These are phyloP conservation scores for Biscogniauxia marginata DNA, from an alignment of 2,329 filamentous ascomycete genomes.

Conservation along the genomic window DNA sequence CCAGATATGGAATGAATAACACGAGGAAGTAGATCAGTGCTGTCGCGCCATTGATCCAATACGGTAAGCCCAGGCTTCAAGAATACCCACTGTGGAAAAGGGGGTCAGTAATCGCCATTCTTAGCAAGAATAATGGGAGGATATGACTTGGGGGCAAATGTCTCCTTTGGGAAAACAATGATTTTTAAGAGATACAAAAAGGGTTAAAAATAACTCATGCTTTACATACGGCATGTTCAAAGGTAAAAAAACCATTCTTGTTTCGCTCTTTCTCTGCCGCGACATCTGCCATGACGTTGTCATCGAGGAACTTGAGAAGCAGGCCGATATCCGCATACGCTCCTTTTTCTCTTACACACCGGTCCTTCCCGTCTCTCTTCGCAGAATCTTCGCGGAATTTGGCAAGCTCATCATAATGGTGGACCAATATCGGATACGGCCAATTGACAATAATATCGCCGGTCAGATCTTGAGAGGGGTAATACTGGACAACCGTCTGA, in stretches of 20 bases:
- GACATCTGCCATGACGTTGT: slow-evolving; percentile 21
- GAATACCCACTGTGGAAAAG: slow-evolving; percentile 20
- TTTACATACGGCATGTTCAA: slow-evolving; percentile 14
- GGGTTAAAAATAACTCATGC: too few relatives aligned
- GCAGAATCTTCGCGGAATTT: slow-evolving; percentile 8
- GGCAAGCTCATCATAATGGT: slow-evolving; percentile 28
- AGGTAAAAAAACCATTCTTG: slow-evolving; percentile 15
- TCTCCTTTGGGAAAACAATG: too few relatives aligned
- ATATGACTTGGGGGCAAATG: too few relatives aligned
- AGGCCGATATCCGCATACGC: slow-evolving; percentile 12
- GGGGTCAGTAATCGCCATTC: too few relatives aligned
- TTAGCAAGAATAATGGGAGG: too few relatives aligned
- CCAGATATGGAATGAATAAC: slow-evolving; percentile 5
- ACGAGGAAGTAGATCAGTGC: neutral
- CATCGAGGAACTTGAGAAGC: slow-evolving; percentile 24
- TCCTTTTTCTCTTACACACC: slow-evolving; percentile 17
- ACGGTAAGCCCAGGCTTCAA: slow-evolving; percentile 15
- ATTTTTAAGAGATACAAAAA: too few relatives aligned
- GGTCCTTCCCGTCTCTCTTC: neutral
- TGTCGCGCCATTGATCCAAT: neutral
- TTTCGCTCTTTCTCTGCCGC: slow-evolving; percentile 19
- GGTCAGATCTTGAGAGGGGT: slow-evolving; percentile 23
- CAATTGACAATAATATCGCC: slow-evolving; percentile 17
- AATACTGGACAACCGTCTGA: slow-evolving; percentile 28
- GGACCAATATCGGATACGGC: slow-evolving; percentile 27